Conservation (phyloP, 352 stramenopile species). For the Albugo candida region DNA sequence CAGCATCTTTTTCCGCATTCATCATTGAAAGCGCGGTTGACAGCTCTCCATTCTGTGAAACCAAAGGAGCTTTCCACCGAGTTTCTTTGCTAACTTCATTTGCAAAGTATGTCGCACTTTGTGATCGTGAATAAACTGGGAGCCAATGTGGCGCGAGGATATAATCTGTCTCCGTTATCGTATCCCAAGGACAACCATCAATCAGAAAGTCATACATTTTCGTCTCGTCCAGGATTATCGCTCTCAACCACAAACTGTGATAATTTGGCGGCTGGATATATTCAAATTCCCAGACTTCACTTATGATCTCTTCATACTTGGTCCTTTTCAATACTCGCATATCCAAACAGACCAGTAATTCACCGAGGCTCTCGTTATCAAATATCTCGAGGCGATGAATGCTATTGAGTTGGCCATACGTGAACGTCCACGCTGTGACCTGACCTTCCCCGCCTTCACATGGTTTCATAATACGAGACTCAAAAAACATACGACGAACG, state of each 20-base stretch:
- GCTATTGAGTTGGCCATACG: constrained; percentile 49
- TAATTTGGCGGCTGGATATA: constrained; percentile 40
- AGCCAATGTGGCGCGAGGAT: constrained; percentile 59
- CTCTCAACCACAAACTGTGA: constrained; percentile 39
- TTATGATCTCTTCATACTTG: constrained; percentile 39
- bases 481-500: constrained; percentile 40
- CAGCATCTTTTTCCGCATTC: neutral
- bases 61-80: constrained; percentile 54
- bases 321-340: constrained; percentile 31
- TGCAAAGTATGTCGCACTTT: constrained; percentile 51
- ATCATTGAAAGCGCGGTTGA: neutral
- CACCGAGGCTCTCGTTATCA: constrained; percentile 32
- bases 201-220: constrained; percentile 65
- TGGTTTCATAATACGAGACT: constrained; percentile 6
- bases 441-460: constrained; percentile 6
- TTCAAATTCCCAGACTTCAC: constrained; percentile 51
- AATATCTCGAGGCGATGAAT: constrained; percentile 61
- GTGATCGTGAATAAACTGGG: constrained; percentile 56
- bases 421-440: constrained; percentile 57
- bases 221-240: constrained; percentile 37
- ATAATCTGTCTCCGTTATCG: constrained; percentile 66
- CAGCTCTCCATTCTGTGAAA: neutral
- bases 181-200: constrained; percentile 42
- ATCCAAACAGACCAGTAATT: constrained; percentile 66
- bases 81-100: constrained; percentile 38